These are phyloP conservation scores for Gnomoniopsis smithogilvyi DNA, from an alignment of 2,329 filamentous ascomycete species.

Conservation along the genomic window DNA sequence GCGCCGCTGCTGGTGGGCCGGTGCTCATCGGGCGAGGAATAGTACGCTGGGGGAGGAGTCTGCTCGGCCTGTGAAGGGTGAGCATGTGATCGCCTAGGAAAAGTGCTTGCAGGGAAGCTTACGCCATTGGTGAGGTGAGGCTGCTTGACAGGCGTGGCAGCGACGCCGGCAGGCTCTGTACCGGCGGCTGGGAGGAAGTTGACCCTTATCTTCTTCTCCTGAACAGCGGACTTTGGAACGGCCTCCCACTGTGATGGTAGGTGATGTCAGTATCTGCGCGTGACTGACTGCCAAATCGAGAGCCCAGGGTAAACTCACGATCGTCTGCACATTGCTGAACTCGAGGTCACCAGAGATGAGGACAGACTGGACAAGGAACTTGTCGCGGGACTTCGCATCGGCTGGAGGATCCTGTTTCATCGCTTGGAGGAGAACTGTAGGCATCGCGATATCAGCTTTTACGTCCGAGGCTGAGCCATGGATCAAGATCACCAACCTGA, in stretches of 20 bases:
- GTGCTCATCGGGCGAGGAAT: conserved; percentile 29
- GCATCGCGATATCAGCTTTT: conserved; percentile 20
- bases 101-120: conserved; percentile 9
- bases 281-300: neutral
- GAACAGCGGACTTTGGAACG: conserved; percentile 73
- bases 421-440: conserved; percentile 84
- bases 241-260: conserved; percentile 63
- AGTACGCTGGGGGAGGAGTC: conserved; percentile 30
- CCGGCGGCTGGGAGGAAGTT: conserved; percentile 67
- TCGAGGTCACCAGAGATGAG: conserved; percentile 80
- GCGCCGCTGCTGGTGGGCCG: conserved; percentile 21
- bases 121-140: conserved; percentile 27
- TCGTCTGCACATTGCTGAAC: conserved; percentile 72
- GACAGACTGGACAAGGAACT: conserved; percentile 94
- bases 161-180: conserved; percentile 29
- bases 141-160: conserved; percentile 28
- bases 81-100: neutral
- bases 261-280: conserved; percentile 24
- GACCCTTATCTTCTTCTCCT: conserved; percentile 96
- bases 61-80: conserved; percentile 25
- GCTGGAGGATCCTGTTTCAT: conserved; percentile 92
- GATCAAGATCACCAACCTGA: conserved; percentile 60
- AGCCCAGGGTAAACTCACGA: conserved; percentile 58
- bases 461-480: neutral
- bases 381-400: conserved; percentile 91